Evolutionary conservation across 768 basidiomycete species (phyloP).

Genomic region (Suillus ampliporus): DNA sequence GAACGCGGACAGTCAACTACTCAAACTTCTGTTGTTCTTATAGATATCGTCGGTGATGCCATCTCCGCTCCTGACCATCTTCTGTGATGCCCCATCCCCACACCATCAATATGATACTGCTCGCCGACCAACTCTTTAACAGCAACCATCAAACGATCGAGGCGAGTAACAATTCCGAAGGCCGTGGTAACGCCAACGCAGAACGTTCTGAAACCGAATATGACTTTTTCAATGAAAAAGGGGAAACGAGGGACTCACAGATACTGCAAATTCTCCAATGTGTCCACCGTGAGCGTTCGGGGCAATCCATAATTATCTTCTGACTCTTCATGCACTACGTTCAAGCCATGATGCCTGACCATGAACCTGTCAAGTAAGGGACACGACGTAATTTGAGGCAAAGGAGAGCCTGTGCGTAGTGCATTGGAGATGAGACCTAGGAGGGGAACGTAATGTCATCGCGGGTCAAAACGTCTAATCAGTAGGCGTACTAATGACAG

Average conservation of each 20-base stretch:
- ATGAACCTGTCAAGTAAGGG: slow-evolving; percentile 58
- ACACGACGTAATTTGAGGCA: slow-evolving; percentile 89
- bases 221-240: slow-evolving; percentile 13
- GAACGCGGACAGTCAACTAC: not conserved
- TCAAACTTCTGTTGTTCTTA: slow-evolving; percentile 10
- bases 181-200: slow-evolving; percentile 76
- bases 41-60: slow-evolving; percentile 36
- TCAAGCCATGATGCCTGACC: slow-evolving; percentile 58
- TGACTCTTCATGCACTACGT: slow-evolving; percentile 70
- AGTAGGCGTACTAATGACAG: slow-evolving; percentile 68
- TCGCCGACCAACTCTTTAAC: slow-evolving; percentile 88
- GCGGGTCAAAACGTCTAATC: not conserved
- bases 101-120: slow-evolving; percentile 82
- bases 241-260: slow-evolving; percentile 53
- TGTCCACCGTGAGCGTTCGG: slow-evolving; percentile 69
- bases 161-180: slow-evolving; percentile 68
- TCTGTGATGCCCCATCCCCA: slow-evolving; percentile 43
- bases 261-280: slow-evolving; percentile 79
- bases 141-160: slow-evolving; percentile 81
- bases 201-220: slow-evolving; percentile 52
- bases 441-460: not conserved
- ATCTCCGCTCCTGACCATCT: slow-evolving; percentile 34
- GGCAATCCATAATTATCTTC: slow-evolving; percentile 82
- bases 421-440: slow-evolving; percentile 79
- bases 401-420: slow-evolving; percentile 70